Base-by-base conservation (phyloP, 768 basidiomycete genomes). In the Mycena rosella region DNA sequence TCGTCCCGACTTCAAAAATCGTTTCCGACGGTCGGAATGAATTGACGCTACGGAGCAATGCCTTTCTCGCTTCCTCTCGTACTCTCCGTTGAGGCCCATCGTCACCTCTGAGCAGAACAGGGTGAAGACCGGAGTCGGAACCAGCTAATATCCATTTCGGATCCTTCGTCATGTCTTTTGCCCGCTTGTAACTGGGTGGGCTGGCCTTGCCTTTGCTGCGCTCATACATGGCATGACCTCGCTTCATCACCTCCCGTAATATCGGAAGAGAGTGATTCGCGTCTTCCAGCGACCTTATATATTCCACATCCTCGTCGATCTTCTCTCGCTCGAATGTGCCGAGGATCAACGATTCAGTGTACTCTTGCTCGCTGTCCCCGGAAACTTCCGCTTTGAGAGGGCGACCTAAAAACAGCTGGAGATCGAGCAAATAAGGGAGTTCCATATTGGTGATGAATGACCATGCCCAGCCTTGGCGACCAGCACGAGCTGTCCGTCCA, bases 401-500 rank as follows among this genome's bases (percentile, higher is more conserved):
- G 7, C 93, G 88, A 5, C 90, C 92, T 38, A 99, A 86, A 80
- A 98, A 98, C 40, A 97, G 87, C 73, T 98, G 96, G 45, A 99
- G 84, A 76, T 99, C 98, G 68, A 96, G 84, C 27, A 99, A 85
- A 80, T 93, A 94, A 0, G 96, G 96, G 34, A 98, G 84, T 74
- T 99, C 98, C 15, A 86, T 75, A 74, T 91, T 87, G 5, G 94
- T 93, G 60, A 98, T 85, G 75, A 99, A 95, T 3, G 94, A 96
- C 94, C 95, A 98, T 2, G 97, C 97, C 92, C 95, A 96, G 34
- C 98, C 98, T 75, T 90, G 91, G 60, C 96, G 86, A 17, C 98
- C 98, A 1, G 97, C 97, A 74, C 98, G 88, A 8, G 98, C 98
- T 6, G 98, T 98, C 65, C 98, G 89, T 51, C 98, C 98, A 26